phyloP scores from a whole-genome alignment of 75 land plant genomes.

The Selaginella tamariscina region DNA sequence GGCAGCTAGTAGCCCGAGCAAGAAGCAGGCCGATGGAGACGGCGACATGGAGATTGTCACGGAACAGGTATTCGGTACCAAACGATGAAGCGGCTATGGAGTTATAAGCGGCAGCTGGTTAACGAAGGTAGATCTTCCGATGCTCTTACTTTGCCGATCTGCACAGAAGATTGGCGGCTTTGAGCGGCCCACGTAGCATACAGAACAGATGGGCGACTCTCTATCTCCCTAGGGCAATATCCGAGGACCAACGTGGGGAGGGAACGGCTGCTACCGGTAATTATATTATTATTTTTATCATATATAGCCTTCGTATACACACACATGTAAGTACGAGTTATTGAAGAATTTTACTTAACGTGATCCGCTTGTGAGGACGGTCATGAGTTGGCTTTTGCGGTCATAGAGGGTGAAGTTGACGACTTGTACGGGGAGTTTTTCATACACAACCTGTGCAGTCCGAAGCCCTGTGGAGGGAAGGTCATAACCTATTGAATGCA shows the following conservation, averaged over 20 bases:
- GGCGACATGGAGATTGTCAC: slow-evolving; percentile 2
- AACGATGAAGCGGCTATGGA: slow-evolving; percentile 78
- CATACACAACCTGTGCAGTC: slow-evolving; percentile 74
- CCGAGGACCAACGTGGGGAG: slow-evolving; percentile 40
- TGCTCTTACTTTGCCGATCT: slow-evolving; percentile 91
- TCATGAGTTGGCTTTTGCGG: slow-evolving; percentile 76
- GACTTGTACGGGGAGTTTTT: slow-evolving; percentile 87
- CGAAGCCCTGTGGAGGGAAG: slow-evolving; percentile 91
- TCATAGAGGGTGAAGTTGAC: slow-evolving; percentile 92
- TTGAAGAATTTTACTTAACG: too few species aligned
- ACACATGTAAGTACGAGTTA: slow-evolving; percentile 77
- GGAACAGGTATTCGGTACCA: slow-evolving; percentile 19
- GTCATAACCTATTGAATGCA: slow-evolving; percentile 59
- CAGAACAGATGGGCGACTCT: slow-evolving; percentile 75
- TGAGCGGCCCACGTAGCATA: slow-evolving; percentile 48
- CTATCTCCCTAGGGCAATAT: slow-evolving; percentile 56
- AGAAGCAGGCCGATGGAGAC: slow-evolving; percentile 18
- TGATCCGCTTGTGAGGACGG: slow-evolving; percentile 71
- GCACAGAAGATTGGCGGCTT: slow-evolving; percentile 46
- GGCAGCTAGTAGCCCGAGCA: slow-evolving; percentile 46
- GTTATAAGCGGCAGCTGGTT: slow-evolving; percentile 79
- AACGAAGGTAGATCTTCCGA: slow-evolving; percentile 63
- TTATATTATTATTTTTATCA: slow-evolving; percentile 16
- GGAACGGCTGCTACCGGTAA: slow-evolving; percentile 22
- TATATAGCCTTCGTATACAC: slow-evolving; percentile 45